These are phyloP conservation scores for Obelidium mucronatum DNA, from an alignment of 192 early-diverging fungal genomes.

Conservation along the genomic window DNA sequence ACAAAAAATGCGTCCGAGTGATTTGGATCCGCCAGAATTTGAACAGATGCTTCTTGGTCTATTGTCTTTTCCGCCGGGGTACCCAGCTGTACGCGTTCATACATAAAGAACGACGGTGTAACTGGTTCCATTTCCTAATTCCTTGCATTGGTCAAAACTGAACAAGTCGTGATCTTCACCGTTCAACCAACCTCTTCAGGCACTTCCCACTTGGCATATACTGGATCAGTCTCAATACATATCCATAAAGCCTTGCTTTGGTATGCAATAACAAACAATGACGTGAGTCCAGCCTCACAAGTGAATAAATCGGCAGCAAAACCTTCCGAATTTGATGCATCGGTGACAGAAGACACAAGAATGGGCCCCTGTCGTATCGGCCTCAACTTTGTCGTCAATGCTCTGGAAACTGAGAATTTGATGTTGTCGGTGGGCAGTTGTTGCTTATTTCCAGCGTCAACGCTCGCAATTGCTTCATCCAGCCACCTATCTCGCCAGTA, in stretches of 20 bases:
- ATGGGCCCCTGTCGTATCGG: conserved; percentile 23
- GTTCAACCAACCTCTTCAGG: conserved; percentile 7
- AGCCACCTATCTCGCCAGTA: conserved; percentile 35
- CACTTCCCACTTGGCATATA: conserved; percentile 17
- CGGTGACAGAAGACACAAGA: background rate
- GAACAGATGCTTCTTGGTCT: background rate
- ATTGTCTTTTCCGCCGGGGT: background rate
- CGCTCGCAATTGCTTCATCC: conserved; percentile 22
- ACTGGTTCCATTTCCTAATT: background rate
- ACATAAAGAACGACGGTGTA: background rate
- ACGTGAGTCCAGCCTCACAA: background rate
- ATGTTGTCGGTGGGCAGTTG: conserved; percentile 10
- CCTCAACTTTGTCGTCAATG: background rate
- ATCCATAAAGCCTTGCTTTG: conserved; percentile 1
- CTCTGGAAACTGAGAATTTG: background rate
- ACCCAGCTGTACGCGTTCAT: conserved; percentile 9
- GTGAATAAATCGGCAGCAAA: conserved; percentile 15
- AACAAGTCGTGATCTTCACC: background rate
- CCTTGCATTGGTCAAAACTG: too few species aligned
- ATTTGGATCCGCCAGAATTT: conserved; percentile 17
- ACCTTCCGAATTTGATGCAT: background rate
- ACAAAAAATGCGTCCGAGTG: conserved; percentile 17
- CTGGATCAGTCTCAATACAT: background rate
- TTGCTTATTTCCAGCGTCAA: background rate
- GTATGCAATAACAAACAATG: background rate